Evolutionary conservation across 306 rosid genomes (phyloP), one percentile per base, ranked within the genome.

Genomic region (Dalbergia cochinchinensis): DNA sequence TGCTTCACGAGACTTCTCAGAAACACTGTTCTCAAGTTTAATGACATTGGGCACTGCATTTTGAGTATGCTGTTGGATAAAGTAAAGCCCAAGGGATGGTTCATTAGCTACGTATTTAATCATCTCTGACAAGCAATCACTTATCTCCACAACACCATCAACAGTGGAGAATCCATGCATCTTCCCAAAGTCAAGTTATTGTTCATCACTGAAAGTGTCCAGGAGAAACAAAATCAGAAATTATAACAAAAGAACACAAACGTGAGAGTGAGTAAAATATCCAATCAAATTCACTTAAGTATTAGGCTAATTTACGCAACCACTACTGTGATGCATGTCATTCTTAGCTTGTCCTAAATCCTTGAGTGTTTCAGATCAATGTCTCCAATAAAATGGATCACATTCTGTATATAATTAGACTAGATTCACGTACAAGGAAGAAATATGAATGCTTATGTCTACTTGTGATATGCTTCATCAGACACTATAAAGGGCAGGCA

Each of bases 61-160:
- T 74, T 91, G 94, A 44, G 92, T 83, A 63, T 95, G 99, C 69
- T 95, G 94, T 85, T 95, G 98, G 80, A 93, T 78, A 74, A 85
- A 95, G 90, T 76, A 91, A 78, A 92, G 94, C 78, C 99, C 99
- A 26, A 88, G 87, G 16, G 98, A 95, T 7, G 98, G 98, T 87
- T 95, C 98, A 62, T 95, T 92, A 33, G 99, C 98, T 33, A 89
- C 74, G 22, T 87, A 87, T 76, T 86, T 92, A 76, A 91, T 95
- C 98, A 92, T 95, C 87, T 90, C 99, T 26, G 86, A 95, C 82
- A 86, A 48, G 84, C 89, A 80, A 58, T 90, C 92, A 63, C 85
- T 89, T 85, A 95, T 89, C 90, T 90, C 99, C 90, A 89, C 86
- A 74, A 92, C 91, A 59, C 98, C 98, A 81, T 95, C 98, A 72